Base-by-base conservation (phyloP, 108 stramenopile genomes). In the Stephanodiscus minutulus region DNA sequence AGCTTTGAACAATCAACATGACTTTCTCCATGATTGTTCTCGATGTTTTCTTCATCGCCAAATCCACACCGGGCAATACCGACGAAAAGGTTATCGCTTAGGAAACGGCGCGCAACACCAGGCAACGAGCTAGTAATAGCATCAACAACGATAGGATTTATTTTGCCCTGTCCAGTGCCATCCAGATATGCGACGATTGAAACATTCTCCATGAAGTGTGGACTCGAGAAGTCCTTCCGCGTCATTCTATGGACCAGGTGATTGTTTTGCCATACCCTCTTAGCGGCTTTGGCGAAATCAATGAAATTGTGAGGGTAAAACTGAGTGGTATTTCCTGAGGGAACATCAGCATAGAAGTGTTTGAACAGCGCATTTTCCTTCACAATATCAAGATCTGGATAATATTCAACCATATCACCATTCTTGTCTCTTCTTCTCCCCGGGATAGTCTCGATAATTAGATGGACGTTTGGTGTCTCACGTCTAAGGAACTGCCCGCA, bases 401-500 rank as follows among this genome's bases (percentile, higher is more conserved):
- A 65, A 1, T 62, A 59, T 43, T 54, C 59, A 3, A 79, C 66
- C 0, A 72, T 15, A n/a, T 43, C 41, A 20, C 77, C 77, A 55
- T 71, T 56, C 52, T 66, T 64, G 22, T 72, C 66, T 43, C 47
- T 64, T 39, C 31, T 70, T 50, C 31, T 64, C 35, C 76, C 76
- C 17, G 74, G 60, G 1, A 81, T 39, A 20, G 80, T 81, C 59
- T 81, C 80, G 0, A 76, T 69, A 22, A 81, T 76, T 5, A 81
- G 65, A 72, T 81, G 80, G 4, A 81, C 80, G 52, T 81, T 81
- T 20, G 80, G 80, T 5, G 80, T 81, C 61, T 81, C 80, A 28
- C 25, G 49, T 54, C 80, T 70, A 3, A 62, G 50, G 65, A 81
- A 81, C 25, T 76, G 75, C 5, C 52, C 37, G 52, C 80, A 81